phyloP scores from a whole-genome alignment of 108 stramenopile species.

The Epithemia pelagica region DNA sequence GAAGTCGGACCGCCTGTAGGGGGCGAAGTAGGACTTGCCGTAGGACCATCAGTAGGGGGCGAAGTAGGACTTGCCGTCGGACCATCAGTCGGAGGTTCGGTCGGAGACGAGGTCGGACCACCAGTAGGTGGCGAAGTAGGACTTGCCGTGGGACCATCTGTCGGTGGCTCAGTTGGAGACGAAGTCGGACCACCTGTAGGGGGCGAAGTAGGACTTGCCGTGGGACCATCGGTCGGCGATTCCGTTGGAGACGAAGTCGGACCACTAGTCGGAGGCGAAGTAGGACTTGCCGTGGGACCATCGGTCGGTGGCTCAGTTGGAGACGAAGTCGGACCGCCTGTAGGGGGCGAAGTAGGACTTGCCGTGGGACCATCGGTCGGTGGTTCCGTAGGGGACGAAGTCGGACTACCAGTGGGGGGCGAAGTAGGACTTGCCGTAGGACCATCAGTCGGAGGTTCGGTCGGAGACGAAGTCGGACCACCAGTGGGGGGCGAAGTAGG shows the following conservation, averaged over 20 bases:
- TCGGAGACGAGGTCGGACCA: background rate
- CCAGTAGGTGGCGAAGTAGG: no score
- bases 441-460: background rate
- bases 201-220: background rate
- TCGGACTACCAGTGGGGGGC: slow-evolving; percentile 2
- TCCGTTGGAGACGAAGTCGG: slow-evolving; percentile 5
- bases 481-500: background rate
- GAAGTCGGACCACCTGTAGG: slow-evolving; percentile 1
- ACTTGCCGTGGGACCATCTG: no score
- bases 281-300: background rate
- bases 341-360: background rate
- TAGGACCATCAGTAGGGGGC: no score
- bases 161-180: background rate
- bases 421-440: background rate
- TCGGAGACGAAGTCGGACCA: background rate
- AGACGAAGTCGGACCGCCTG: background rate
- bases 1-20: background rate
- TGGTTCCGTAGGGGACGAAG: background rate
- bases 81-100: background rate
- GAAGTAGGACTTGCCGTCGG: no score
- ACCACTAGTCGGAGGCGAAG: background rate
- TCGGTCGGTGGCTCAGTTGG: background rate
- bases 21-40: no score
- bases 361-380: background rate
- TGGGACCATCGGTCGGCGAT: background rate